phyloP scores from a whole-genome alignment of 768 basidiomycete genomes.

The Mycena capillaripes region DNA sequence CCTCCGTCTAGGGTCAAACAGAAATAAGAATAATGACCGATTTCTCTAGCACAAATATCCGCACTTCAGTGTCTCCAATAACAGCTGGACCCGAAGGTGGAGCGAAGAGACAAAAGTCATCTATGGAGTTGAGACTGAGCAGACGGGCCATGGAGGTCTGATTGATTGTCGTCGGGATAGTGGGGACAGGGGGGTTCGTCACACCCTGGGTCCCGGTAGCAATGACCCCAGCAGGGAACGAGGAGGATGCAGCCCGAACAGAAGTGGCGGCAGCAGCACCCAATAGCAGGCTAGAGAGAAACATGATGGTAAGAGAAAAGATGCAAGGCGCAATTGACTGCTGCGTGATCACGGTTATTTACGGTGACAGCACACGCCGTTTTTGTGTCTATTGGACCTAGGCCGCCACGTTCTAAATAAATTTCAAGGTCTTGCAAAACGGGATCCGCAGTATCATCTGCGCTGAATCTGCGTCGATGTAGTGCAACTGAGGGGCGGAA shows the following conservation, averaged over 20 bases:
- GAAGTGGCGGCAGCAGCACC: constrained; percentile 11
- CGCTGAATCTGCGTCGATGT: too few relatives aligned
- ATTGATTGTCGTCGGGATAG: constrained; percentile 21
- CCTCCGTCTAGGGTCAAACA: not conserved
- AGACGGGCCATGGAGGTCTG: constrained; percentile 31
- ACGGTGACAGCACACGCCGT: too few relatives aligned
- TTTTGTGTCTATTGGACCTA: not conserved
- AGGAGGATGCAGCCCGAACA: constrained; percentile 22
- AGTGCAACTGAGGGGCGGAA: too few relatives aligned
- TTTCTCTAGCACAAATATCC: not conserved
- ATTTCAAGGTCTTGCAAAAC: too few relatives aligned
- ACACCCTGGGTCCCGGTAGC: constrained; percentile 30
- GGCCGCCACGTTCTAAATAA: too few relatives aligned
- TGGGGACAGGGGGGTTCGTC: constrained; percentile 32
- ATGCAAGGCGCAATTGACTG: not conserved
- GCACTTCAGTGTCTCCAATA: constrained; percentile 25
- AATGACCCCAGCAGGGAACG: constrained; percentile 30
- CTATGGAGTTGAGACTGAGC: constrained; percentile 30
- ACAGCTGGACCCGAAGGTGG: constrained; percentile 18
- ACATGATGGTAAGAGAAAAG: constrained; percentile 17
- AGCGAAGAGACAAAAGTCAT: constrained; percentile 35
- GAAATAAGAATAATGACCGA: not conserved
- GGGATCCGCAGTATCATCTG: too few relatives aligned
- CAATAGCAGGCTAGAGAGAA: constrained; percentile 14
- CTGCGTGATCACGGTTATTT: not conserved